Evolutionary conservation across 2,329 filamentous ascomycete genomes (phyloP), one percentile per base, ranked within the genome.

Genomic region (Colletotrichum sp.): DNA sequence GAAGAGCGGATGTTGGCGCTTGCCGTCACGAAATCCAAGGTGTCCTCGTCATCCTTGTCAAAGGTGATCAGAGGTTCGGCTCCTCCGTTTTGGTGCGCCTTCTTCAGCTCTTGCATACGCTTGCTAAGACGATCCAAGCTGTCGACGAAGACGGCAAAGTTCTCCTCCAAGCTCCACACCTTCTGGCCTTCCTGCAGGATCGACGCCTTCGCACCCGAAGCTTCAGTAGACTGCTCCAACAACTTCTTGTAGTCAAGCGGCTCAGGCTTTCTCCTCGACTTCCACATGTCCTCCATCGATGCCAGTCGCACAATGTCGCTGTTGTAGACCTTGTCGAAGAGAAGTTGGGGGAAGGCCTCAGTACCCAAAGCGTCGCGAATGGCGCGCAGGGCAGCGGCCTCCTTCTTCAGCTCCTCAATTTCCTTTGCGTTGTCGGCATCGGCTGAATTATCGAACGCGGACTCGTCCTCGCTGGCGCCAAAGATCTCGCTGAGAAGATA

Each of bases 281-380:
- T 98, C 97, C 97, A 99, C 95, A 99, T 98, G 78, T 98, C 96
- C 82, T 97, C 94, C 91, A 98, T 98, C 16, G 94, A 94, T 55
- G 93, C 90, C 72, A 99, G 84, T 18, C 97, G 92, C 78, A 94
- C 89, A 71, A 99, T 94, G 81, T 99, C 97, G 66, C 94, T 89
- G 77, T 93, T 91, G 85, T 97, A 99, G 5, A 99, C 96, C 83
- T 99, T 99, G 82, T 98, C 92, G 82, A 99, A 99, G 1, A 99
- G 92, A 81, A 95, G 91, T 78, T 92, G 89, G 2, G 94, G 88
- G 80, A 99, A 99, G 7, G 94, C 90, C 1, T 92, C 87, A 0
- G 93, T 96, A 36, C 95, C 96, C 83, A 98, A 94, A 1, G 95
- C 92, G 77, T 94, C 90, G 77, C 95, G 92, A 70, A 99, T 98